Base-by-base conservation (phyloP, 768 basidiomycete genomes). In the Mycena rebaudengoi region DNA sequence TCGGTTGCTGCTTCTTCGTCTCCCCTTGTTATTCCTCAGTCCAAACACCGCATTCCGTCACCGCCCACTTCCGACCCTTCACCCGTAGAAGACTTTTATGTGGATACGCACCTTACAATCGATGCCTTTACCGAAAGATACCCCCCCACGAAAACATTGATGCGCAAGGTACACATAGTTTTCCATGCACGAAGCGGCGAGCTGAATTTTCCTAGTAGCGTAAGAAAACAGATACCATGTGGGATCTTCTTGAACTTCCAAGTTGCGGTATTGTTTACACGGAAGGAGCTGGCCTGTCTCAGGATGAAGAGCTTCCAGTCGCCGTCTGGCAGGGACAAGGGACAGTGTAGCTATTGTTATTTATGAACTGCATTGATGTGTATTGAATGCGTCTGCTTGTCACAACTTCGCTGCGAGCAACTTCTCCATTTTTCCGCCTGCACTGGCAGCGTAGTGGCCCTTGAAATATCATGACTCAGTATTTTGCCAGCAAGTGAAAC, bases 401-500 rank as follows among this genome's bases (percentile, higher is more conserved):
- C 23, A 58, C 33, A 58, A 48, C 35, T 13, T 23, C n/a, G 62
- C 48, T 20, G 33, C 40, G 14, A 78, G 64, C 51, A 78, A 55
- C 32, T 57, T 57, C 28, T 75, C 67, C 72, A 82, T 81, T 64
- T 86, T 90, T 53, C 70, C 77, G 66, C 82, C 78, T 35, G 88
- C 85, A 70, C 83, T 84, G 2, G 74, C 62, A 8, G 86, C 85
- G 70, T 91, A 91, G 58, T 81, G 78, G 18, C 76, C 78, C 80
- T 91, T 66, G 5, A 79, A 62, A 13, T 57, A 69, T 56, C 77
- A 80, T 80, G 68, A 82, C 81, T 64, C 46, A 8, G 30, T 44
- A 4, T 18, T 60, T 35, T 23, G 56, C 16, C 43, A 35, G 16
- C 26, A 13, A 13, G 12, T 44, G 14, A 43, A 35, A 21, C 51